A percentile compares a stretch with the other conserved stretches of the same genome.
Conservation (phyloP, 148 eudicot genomes). For the Suaeda aralocaspica region DNA sequence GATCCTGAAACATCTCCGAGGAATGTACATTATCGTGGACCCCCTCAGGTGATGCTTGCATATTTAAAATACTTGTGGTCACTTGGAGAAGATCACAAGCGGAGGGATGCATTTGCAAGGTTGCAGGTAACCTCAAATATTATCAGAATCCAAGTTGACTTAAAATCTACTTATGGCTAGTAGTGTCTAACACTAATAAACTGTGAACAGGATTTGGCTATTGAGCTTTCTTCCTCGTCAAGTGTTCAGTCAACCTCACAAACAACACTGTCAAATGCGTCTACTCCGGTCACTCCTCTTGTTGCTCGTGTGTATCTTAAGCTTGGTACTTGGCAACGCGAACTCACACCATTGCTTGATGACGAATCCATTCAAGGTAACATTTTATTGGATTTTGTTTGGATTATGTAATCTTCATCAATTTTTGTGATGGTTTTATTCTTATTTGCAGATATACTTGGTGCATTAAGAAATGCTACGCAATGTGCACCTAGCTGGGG, state of each 20-base stretch:
- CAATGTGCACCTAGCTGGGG: conserved; percentile 77
- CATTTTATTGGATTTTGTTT: neutral
- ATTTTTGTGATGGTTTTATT: conserved; percentile 10
- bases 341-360: conserved; percentile 68
- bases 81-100: conserved; percentile 88
- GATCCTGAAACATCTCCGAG: conserved; percentile 85
- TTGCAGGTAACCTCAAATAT: conserved; percentile 52
- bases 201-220: conserved; percentile 55
- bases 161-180: neutral
- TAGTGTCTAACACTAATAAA: neutral
- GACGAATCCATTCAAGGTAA: conserved; percentile 70
- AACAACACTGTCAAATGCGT: conserved; percentile 33
- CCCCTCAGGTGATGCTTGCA: conserved; percentile 90
- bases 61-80: conserved; percentile 94
- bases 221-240: conserved; percentile 56
- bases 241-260: conserved; percentile 36
- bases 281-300: conserved; percentile 50
- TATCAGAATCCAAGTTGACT: neutral
- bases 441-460: conserved; percentile 54
- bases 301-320: conserved; percentile 79
- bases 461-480: conserved; percentile 70
- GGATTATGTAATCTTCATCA: neutral
- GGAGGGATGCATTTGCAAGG: conserved; percentile 83
- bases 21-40: conserved; percentile 63
- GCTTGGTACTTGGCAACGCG: conserved; percentile 89